Conservation (phyloP, 768 basidiomycete genomes). For the Termitomyces sp. region DNA sequence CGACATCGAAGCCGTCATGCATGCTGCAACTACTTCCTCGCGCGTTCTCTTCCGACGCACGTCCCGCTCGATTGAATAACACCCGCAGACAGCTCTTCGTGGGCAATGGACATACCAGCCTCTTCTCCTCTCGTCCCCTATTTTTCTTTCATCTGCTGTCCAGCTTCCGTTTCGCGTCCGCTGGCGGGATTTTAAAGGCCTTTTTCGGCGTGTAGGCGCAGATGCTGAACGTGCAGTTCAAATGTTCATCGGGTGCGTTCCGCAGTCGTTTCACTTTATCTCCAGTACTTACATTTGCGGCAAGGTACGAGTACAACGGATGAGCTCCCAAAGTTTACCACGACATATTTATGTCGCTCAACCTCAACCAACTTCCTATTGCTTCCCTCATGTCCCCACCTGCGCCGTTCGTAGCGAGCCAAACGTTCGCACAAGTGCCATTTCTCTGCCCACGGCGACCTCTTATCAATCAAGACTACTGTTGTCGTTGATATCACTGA, state of each 20-base stretch:
- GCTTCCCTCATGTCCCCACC: neutral
- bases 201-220: conserved; percentile 93
- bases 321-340: conserved; percentile 85
- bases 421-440: neutral
- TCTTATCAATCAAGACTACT: neutral
- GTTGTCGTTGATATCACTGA: neutral
- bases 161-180: conserved; percentile 95
- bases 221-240: conserved; percentile 59
- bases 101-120: conserved; percentile 72
- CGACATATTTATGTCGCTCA: conserved; percentile 62
- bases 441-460: neutral
- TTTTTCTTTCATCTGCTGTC: conserved; percentile 4
- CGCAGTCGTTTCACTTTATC: neutral
- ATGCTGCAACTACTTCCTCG: conserved; percentile 80
- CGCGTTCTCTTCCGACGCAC: conserved; percentile 44
- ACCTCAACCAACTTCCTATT: no score
- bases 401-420: neutral
- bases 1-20: conserved; percentile 90
- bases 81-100: conserved; percentile 95
- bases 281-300: neutral
- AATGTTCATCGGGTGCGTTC: conserved; percentile 58
- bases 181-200: conserved; percentile 99
- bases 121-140: conserved; percentile 15
- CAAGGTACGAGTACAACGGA: conserved; percentile 85
- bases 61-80: conserved; percentile 55